phyloP scores from a whole-genome alignment of 2,329 filamentous ascomycete genomes.

The Colletotrichum sp. region DNA sequence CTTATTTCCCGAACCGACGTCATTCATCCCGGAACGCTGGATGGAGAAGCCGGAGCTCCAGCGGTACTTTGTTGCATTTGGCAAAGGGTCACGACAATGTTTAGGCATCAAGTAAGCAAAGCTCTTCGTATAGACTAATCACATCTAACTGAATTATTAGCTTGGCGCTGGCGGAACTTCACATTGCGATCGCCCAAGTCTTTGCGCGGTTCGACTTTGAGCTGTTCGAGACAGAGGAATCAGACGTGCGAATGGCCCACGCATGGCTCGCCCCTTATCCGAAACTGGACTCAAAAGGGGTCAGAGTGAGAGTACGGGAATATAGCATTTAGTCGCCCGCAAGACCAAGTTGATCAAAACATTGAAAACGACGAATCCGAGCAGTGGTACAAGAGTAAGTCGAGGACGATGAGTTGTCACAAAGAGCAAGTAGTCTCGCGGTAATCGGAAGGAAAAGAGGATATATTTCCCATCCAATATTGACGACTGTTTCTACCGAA shows the following conservation, averaged over 20 bases:
- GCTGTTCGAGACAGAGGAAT: slow-evolving; percentile 27
- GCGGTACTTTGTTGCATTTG: slow-evolving; percentile 26
- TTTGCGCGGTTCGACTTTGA: slow-evolving; percentile 27
- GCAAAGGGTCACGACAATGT: slow-evolving; percentile 25
- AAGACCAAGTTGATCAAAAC: not conserved
- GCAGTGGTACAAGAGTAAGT: not conserved
- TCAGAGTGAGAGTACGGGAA: slow-evolving; percentile 9
- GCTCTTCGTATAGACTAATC: not conserved
- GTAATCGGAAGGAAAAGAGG: not conserved
- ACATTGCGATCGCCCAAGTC: slow-evolving; percentile 23
- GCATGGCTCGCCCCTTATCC: slow-evolving; percentile 22
- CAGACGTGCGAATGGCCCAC: slow-evolving; percentile 24
- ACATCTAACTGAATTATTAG: not conserved
- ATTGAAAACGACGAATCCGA: not conserved
- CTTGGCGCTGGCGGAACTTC: slow-evolving; percentile 26
- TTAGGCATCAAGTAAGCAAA: slow-evolving; percentile 27
- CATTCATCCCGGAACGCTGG: slow-evolving; percentile 32
- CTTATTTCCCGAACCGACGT: slow-evolving; percentile 24
- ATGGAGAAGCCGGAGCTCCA: slow-evolving; percentile 13
- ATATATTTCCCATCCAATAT: not conserved
- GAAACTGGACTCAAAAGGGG: slow-evolving; percentile 16
- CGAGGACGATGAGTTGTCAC: not conserved
- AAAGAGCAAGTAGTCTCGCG: not conserved
- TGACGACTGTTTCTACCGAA: not conserved
- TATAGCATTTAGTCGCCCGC: not conserved